Conservation (phyloP, 2,329 filamentous ascomycete genomes). For the Alternaria arborescens region DNA sequence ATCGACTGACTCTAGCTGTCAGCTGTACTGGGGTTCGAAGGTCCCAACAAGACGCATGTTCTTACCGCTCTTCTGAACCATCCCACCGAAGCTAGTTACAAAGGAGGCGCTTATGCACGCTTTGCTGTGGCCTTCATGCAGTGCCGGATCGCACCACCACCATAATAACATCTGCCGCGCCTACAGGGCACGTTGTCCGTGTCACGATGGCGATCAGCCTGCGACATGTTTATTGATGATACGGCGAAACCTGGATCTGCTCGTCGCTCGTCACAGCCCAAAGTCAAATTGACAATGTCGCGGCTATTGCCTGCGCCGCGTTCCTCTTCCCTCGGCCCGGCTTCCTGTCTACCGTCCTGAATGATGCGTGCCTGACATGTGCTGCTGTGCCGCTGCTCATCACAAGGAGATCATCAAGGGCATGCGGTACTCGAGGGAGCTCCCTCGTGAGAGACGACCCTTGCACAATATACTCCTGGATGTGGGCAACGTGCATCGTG, state of each 20-base stretch:
- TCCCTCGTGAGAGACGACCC: conserved; percentile 33
- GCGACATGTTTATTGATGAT: conserved; percentile 16
- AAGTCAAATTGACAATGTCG: conserved; percentile 11
- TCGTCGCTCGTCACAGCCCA: background rate
- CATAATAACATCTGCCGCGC: conserved; percentile 29
- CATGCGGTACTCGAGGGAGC: conserved; percentile 23
- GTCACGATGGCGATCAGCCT: conserved; percentile 31
- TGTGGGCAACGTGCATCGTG: conserved; percentile 25
- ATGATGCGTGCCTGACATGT: conserved; percentile 33
- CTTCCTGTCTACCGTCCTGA: conserved; percentile 32
- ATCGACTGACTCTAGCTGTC: conserved; percentile 23
- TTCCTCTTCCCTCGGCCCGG: conserved; percentile 39
- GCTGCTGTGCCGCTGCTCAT: conserved; percentile 18
- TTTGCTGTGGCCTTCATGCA: conserved; percentile 42
- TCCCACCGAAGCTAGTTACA: conserved; percentile 31
- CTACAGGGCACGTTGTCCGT: conserved; percentile 21
- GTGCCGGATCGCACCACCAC: conserved; percentile 36
- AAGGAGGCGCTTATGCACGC: conserved; percentile 49
- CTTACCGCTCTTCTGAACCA: conserved; percentile 54
- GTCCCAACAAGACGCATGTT: conserved; percentile 46
- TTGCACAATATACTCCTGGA: conserved; percentile 23
- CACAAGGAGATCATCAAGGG: conserved; percentile 25
- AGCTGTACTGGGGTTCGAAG: conserved; percentile 25
- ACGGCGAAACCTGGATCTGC: conserved; percentile 12
- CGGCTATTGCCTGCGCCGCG: conserved; percentile 28